Percentiles rank a stretch among this genome's conserved stretches.
These are phyloP conservation scores for Moesziomyces parantarcticus DNA, from an alignment of 1,284 basidiomycete genomes.

Conservation along the genomic window DNA sequence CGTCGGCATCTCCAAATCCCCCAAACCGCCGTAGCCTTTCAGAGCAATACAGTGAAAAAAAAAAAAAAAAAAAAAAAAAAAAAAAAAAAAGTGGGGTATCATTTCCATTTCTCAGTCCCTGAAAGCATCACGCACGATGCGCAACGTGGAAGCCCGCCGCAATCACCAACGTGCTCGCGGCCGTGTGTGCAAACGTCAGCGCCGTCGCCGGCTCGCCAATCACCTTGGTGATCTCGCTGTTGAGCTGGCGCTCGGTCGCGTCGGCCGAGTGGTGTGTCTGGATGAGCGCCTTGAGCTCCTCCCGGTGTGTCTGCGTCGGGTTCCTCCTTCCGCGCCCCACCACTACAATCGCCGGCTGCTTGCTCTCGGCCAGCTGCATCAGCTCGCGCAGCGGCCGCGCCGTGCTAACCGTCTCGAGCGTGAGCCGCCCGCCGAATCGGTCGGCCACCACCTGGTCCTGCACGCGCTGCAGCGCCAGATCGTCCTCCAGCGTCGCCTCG, in stretches of 20 bases:
- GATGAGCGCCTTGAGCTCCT: constrained; percentile 52
- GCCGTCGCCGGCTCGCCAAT: constrained; percentile 59
- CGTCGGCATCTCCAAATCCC: constrained; percentile 72
- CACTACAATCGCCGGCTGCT: constrained; percentile 49
- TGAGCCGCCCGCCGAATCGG: constrained; percentile 23
- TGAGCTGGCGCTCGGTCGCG: constrained; percentile 42
- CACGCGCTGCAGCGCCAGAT: constrained; percentile 48
- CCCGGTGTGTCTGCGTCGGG: constrained; percentile 59
- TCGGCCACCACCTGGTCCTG: constrained; percentile 41
- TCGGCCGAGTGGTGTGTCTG: constrained; percentile 15
- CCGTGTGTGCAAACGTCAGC: constrained; percentile 26
- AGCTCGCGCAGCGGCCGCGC: constrained; percentile 42
- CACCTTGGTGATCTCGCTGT: constrained; percentile 60
- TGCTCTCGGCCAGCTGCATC: constrained; percentile 20
- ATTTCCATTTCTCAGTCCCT: too few relatives aligned
- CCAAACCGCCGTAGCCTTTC: background rate
- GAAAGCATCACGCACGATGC: background rate
- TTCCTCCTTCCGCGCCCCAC: constrained; percentile 55
- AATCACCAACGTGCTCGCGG: constrained; percentile 50
- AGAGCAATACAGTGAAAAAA: too few relatives aligned
- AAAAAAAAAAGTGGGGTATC: too few relatives aligned
- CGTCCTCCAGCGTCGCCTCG: constrained; percentile 57
- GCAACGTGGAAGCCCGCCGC: constrained; percentile 39
- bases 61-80: too few relatives aligned
- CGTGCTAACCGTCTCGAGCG: constrained; percentile 20